Evolutionary conservation across 495 filamentous ascomycete genomes (phyloP).

Genomic region (Hypoxylon fuscum): DNA sequence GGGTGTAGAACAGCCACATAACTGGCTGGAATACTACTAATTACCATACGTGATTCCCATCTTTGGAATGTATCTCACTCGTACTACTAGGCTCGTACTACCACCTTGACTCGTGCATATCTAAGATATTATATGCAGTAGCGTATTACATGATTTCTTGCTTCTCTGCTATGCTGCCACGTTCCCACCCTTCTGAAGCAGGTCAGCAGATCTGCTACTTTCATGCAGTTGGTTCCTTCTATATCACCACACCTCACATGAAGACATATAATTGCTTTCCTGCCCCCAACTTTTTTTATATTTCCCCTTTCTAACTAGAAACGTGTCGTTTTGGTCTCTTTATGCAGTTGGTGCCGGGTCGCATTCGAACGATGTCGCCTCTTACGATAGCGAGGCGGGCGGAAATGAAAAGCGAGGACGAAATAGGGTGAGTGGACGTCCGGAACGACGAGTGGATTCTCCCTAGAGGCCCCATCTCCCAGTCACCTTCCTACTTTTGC

Average conservation of each 20-base stretch:
- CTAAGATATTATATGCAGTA: conserved; percentile 34
- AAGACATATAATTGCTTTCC: conserved; percentile 37
- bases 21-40: conserved; percentile 10
- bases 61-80: conserved; percentile 5
- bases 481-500: conserved; percentile 1
- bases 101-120: conserved; percentile 27
- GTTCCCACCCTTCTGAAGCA: conserved; percentile 22
- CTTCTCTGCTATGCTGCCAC: conserved; percentile 18
- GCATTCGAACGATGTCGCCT: conserved; percentile 32
- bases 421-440: conserved; percentile 14
- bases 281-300: conserved; percentile 18
- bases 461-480: not conserved
- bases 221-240: conserved; percentile 40
- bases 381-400: conserved; percentile 14
- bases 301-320: conserved; percentile 12
- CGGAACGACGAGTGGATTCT: conserved; percentile 3
- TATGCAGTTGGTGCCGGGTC: conserved; percentile 43
- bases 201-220: conserved; percentile 37
- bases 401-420: conserved; percentile 12
- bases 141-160: conserved; percentile 22
- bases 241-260: conserved; percentile 36
- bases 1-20: conserved; percentile 8
- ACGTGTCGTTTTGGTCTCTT: conserved; percentile 16
- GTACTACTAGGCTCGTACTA: conserved; percentile 19
- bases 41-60: not conserved